Evolutionary conservation across 176 grass and related monocot genomes (phyloP), one percentile per base, ranked within the genome.

Genomic region (Poa pratensis): DNA sequence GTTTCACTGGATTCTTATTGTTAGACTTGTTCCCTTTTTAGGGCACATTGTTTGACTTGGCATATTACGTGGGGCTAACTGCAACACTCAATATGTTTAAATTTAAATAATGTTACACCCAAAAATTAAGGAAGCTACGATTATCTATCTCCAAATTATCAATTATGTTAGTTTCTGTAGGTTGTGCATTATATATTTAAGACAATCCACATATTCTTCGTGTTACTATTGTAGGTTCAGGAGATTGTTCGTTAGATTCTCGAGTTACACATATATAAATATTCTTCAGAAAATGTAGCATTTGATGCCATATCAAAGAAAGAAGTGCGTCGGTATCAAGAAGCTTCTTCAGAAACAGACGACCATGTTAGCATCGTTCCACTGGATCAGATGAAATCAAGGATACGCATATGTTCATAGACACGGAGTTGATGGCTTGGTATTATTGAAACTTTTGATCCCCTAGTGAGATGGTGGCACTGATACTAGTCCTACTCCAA

Each of bases 221-320:
- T 72, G 26, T 80, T 49, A 34, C 43, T 48, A 2, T 20, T 90
- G 65, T 76, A 94, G 90, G 93, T 94, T 90, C 50, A 87, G 88
- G 65, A 90, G 88, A 85, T 81, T 94, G 50, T 94, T 94, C 48
- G 75, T 94, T 28, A 6, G 73, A 75, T 80, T 92, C 54, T 92
- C 93, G 22, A 92, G 87, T 72, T 94, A 91, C 75, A 92, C 90
- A 0, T 94, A 92, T 39, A 78, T 90, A 13, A 94, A 94, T 28
- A 67, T 49, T 28, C 49, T 92, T 3, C 72, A 35, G 1, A 89
- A 89, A 76, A 37, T 88, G 54, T 75, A 77, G 37, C 32, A 66
- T 27, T 62, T 77, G 62, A 24, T 43, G 6, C 5, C 16, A 10
- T 32, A 26, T 6, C 13, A 64, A 64, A 64, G 61, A 27, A 64